Evolutionary conservation across 2,329 filamentous ascomycete genomes (phyloP).

Genomic region (Monilinia polystroma): DNA sequence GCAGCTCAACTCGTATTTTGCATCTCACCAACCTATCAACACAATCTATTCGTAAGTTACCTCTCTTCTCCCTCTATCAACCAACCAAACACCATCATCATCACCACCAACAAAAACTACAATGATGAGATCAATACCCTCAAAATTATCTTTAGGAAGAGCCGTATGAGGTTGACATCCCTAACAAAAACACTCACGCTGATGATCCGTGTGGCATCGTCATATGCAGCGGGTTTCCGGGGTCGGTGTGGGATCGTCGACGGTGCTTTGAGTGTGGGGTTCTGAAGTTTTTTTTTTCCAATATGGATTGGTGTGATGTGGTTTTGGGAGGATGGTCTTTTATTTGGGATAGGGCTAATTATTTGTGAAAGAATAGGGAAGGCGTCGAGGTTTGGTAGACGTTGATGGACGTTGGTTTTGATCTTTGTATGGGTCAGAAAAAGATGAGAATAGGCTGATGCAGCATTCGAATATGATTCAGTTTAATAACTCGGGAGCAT

Average conservation of each 20-base stretch:
- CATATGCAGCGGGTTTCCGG: slow-evolving; percentile 35
- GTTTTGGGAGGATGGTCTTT: not conserved
- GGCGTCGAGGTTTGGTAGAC: too few species aligned
- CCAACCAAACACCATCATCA: not conserved
- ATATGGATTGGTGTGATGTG: slow-evolving; percentile 4
- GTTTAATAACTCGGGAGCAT: too few species aligned
- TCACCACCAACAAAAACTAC: slow-evolving; percentile 18
- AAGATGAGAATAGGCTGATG: too few species aligned
- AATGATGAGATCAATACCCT: slow-evolving; percentile 39
- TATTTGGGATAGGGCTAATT: not conserved
- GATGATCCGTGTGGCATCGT: slow-evolving; percentile 33
- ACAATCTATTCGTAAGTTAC: slow-evolving; percentile 15
- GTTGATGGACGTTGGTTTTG: too few species aligned
- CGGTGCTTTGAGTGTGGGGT: slow-evolving; percentile 39
- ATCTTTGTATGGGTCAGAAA: too few species aligned
- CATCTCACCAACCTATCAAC: not conserved
- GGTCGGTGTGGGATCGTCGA: slow-evolving; percentile 28
- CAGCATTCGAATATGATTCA: too few species aligned
- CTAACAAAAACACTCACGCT: slow-evolving; percentile 21
- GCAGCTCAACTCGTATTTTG: too few species aligned
- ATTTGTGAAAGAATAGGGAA: not conserved
- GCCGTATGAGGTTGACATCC: slow-evolving; percentile 36
- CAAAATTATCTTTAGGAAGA: slow-evolving; percentile 38
- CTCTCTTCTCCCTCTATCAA: not conserved
- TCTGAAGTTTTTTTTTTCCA: slow-evolving; percentile 28